phyloP scores from a whole-genome alignment of 805 yeast genomes.

The Metschnikowia koreensis region DNA sequence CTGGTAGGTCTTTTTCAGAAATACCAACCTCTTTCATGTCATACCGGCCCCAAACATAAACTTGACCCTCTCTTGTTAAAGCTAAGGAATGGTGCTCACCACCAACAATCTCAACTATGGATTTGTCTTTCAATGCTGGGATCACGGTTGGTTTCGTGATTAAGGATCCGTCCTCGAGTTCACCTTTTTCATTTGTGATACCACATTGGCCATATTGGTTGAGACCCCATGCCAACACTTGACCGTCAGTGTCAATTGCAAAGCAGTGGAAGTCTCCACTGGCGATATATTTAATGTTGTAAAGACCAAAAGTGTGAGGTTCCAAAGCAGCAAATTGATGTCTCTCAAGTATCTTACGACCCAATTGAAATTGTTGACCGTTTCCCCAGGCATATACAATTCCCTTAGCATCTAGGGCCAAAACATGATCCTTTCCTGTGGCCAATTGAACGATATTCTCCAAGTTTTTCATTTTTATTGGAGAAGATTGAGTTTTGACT shows the following conservation, averaged over 20 bases:
- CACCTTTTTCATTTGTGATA: conserved; percentile 52
- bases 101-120: conserved; percentile 65
- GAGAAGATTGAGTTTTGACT: conserved; percentile 61
- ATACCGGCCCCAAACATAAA: conserved; percentile 84
- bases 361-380: conserved; percentile 91
- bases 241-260: conserved; percentile 74
- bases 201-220: conserved; percentile 98
- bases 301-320: conserved; percentile 81
- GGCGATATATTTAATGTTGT: conserved; percentile 74
- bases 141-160: conserved; percentile 76
- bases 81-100: conserved; percentile 96
- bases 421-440: conserved; percentile 87
- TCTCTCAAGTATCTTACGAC: conserved; percentile 79
- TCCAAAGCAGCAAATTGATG: conserved; percentile 69
- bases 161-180: conserved; percentile 81
- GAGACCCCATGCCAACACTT: conserved; percentile 88
- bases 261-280: conserved; percentile 96
- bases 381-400: conserved; percentile 96
- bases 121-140: conserved; percentile 56
- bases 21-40: conserved; percentile 95
- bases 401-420: conserved; percentile 82
- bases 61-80: conserved; percentile 65
- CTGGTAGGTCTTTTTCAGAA: conserved; percentile 61
- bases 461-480: conserved; percentile 59
- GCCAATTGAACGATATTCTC: conserved; percentile 78